Base-by-base conservation (phyloP, 1,284 basidiomycete species). In the Heterobasidion occidentale region DNA sequence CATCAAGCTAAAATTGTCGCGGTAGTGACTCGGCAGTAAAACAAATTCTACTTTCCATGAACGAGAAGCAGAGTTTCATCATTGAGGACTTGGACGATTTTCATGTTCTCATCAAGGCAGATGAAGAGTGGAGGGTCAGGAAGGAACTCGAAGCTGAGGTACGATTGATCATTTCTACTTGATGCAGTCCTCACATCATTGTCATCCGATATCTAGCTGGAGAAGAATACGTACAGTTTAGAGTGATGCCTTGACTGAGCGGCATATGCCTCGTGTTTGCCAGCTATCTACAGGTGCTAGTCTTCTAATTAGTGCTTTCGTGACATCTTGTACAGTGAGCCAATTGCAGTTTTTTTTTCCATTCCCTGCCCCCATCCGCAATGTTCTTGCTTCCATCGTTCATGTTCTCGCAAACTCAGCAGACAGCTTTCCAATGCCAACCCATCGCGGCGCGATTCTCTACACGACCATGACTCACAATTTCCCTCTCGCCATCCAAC, bases 21-120 rank as follows among this genome's bases (percentile, higher is more conserved):
- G n/a, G 17, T 64, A 93, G 92, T 65, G 92, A 94, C 68, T 83
- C 91, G 6, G 92, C 92, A 3, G 92, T 94, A 54, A 94, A 94
- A 71, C 92, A 94, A 68, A 93, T 94, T 56, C 77, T 94, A 34
- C 76, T 94, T 44, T 76, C 83, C 14, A 82, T 94, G 78, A 90
- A 95, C 69, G 88, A 92, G 69, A 83, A 79, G 63, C 72, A 79
- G 14, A 79, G 75, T 53, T 94, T 94, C 70, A 87, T 94, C 62
- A 89, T 94, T 57, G 87, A 93, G 65, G 92, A 95, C 64, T 69
- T 94, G 34, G 92, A 94, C 66, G 90, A 94, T 60, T 82, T 84
- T 55, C 91, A 94, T 69, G 67, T 94, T 0, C 81, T 94, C 50
- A 88, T 94, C 68, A 88, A 87, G 64, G 83, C 86, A 0, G 91